Evolutionary conservation across 1,139 yeast genomes (phyloP), one percentile per base, ranked within the genome.

Genomic region (Blastobotrys petasosporus): DNA sequence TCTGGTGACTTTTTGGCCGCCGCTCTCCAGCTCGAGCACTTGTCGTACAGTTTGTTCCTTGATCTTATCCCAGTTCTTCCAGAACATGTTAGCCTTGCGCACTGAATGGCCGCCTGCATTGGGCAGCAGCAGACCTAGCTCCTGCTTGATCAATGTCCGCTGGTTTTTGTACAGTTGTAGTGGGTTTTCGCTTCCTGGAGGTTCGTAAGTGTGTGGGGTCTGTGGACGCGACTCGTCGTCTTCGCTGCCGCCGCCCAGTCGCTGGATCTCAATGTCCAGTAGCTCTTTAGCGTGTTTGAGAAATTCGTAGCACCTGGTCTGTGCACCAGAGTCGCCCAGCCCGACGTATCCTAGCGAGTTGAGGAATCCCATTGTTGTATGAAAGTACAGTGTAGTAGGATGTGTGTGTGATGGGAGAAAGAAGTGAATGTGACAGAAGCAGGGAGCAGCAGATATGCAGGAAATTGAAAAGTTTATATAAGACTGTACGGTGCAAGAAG

Each of bases 1-100:
- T 15, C 43, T 42, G 39, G 52, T 53, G 16, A 45, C 41, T n/a
- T 53, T 50, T 16, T 38, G 40, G 33, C 54, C 58, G 32, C 54
- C 59, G 11, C 32, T 42, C 9, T 48, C 44, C 23, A 41, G 13
- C 16, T 40, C 44, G 32, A 53, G 47, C 29, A 45, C 53, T 8
- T 28, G 23, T 35, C 53, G 50, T 39, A 63, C 52, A 20, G 51
- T 58, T 9, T 47, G 46, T 48, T 58, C 57, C 51, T 55, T 59
- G 43, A 50, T 41, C 49, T 54, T 58, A 51, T 63, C 67, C 67
- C 67, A 63, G 51, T 60, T 57, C 17, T 48, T 44, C 67, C 67
- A 63, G 50, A 63, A 63, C 47, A 53, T 59, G 41, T 54, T 47
- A 31, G 67, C 64, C 31, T 55, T 51, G 39, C 47, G 44, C 44